Conservation (phyloP, 1,284 basidiomycete species). For the Bjerkandera adusta region DNA sequence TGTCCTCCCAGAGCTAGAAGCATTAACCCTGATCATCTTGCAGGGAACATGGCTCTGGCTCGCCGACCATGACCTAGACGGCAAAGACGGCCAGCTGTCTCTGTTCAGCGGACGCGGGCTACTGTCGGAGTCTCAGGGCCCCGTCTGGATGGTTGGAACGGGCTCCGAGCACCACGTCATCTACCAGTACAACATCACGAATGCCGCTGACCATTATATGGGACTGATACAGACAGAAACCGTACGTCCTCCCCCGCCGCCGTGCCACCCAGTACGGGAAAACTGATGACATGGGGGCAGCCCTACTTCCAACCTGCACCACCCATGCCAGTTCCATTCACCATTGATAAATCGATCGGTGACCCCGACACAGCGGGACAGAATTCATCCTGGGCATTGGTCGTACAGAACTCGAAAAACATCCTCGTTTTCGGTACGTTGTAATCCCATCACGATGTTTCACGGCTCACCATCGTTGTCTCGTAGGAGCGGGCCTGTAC, state of each 20-base stretch:
- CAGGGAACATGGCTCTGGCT: conserved; percentile 68
- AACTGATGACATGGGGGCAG: conserved; percentile 19
- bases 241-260: conserved; percentile 33
- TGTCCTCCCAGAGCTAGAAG: not conserved
- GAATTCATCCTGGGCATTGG: conserved; percentile 55
- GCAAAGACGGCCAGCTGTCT: conserved; percentile 43
- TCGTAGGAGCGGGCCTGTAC: conserved; percentile 62
- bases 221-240: conserved; percentile 73
- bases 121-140: conserved; percentile 69
- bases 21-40: not conserved
- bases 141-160: conserved; percentile 76
- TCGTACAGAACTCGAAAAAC: conserved; percentile 50
- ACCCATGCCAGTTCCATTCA: conserved; percentile 48
- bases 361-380: conserved; percentile 48
- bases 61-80: conserved; percentile 74
- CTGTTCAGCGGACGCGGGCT: conserved; percentile 79
- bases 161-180: conserved; percentile 64
- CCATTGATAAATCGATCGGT: conserved; percentile 41
- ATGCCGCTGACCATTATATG: conserved; percentile 66
- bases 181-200: conserved; percentile 66
- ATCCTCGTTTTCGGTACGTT: conserved; percentile 59
- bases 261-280: not conserved
- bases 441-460: not conserved
- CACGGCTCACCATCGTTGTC: not conserved
- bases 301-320: conserved; percentile 62